Percentiles rank a stretch among this genome's conserved stretches.
phyloP scores from a whole-genome alignment of 306 rosid species.

The Cucurbita pepo region DNA sequence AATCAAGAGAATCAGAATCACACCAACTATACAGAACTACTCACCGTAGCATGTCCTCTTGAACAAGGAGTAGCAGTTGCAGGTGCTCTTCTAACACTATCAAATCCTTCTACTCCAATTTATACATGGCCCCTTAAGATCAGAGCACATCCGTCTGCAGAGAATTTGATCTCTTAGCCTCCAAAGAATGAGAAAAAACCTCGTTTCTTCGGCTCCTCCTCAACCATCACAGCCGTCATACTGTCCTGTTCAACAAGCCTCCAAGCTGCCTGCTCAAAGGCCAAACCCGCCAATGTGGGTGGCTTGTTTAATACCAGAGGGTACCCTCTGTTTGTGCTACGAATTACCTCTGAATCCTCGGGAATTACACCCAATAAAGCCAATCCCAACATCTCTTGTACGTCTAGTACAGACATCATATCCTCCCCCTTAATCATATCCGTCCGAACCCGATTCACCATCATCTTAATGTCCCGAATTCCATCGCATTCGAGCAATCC shows the following conservation, averaged over 20 bases:
- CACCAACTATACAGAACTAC: background rate
- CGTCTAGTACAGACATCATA: constrained; percentile 95
- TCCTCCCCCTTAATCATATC: constrained; percentile 97
- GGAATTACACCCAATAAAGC: constrained; percentile 79
- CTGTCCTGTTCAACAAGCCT: constrained; percentile 95
- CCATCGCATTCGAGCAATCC: constrained; percentile 92
- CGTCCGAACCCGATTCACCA: constrained; percentile 82
- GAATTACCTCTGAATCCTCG: constrained; percentile 77
- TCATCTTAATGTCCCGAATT: constrained; percentile 90
- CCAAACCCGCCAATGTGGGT: constrained; percentile 88
- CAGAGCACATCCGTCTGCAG: background rate
- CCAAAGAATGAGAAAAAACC: constrained; percentile 96
- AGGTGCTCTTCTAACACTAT: background rate
- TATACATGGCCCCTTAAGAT: background rate
- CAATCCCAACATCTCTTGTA: constrained; percentile 90
- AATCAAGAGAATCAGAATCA: background rate
- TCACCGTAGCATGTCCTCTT: background rate
- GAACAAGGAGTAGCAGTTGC: background rate
- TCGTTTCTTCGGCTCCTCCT: constrained; percentile 78
- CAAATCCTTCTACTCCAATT: constrained; percentile 2
- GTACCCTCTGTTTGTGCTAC: constrained; percentile 87
- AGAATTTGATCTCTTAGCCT: constrained; percentile 20
- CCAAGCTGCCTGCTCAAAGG: constrained; percentile 99
- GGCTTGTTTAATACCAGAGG: constrained; percentile 86
- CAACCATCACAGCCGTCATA: constrained; percentile 83